phyloP scores from a whole-genome alignment of 176 grass and related monocot genomes.

The Secale cereale region DNA sequence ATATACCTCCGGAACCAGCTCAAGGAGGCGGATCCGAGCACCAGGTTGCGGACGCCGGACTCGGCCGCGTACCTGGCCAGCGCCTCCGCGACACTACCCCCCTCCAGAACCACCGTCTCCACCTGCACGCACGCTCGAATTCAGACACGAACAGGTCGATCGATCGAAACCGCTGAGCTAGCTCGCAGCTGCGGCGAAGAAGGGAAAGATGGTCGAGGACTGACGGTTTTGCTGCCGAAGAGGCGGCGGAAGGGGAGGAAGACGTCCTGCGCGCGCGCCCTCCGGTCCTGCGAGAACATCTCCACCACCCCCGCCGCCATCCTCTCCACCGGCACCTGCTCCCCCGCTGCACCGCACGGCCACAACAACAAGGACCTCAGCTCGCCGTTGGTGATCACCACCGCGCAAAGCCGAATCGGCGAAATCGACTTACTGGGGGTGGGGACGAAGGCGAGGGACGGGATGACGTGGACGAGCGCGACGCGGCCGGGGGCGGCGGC shows the following conservation, averaged over 20 bases:
- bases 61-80: constrained; percentile 57
- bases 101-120: constrained; percentile 82
- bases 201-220: not conserved
- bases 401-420: not conserved
- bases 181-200: not conserved
- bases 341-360: constrained; percentile 48
- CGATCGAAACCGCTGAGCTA: not conserved
- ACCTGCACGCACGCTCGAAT: constrained; percentile 37
- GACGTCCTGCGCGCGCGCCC: constrained; percentile 49
- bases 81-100: constrained; percentile 49
- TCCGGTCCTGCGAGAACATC: constrained; percentile 68
- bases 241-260: constrained; percentile 58
- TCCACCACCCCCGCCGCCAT: constrained; percentile 55
- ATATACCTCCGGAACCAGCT: constrained; percentile 53
- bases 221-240: constrained; percentile 51
- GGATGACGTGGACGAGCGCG: constrained; percentile 77
- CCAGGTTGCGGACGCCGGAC: constrained; percentile 60
- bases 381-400: not conserved
- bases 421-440: constrained; percentile 44
- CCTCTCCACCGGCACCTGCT: constrained; percentile 55
- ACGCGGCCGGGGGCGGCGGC: constrained; percentile 37
- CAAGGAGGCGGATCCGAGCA: constrained; percentile 54
- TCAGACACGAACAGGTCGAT: not conserved
- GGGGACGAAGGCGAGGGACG: constrained; percentile 61
- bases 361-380: not conserved